Base-by-base conservation (phyloP, 495 filamentous ascomycete genomes). In the Penicilliopsis zonata region DNA sequence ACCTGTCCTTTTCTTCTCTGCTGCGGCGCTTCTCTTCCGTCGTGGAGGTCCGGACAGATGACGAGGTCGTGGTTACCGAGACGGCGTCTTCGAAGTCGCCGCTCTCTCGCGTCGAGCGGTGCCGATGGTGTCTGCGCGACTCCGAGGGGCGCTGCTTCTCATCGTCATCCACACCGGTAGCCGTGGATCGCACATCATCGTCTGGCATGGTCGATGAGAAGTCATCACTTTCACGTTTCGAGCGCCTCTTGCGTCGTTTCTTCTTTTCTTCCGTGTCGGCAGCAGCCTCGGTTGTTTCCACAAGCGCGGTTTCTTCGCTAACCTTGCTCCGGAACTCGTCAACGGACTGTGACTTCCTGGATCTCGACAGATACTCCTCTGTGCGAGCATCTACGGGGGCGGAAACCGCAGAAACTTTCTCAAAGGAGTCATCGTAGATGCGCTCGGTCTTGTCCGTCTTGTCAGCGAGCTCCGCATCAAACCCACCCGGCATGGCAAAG, bases 401-500 rank as follows among this genome's bases (percentile, higher is more conserved):
- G n/a, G n/a, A n/a, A n/a, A n/a, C n/a, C n/a, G n/a, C n/a, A n/a
- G n/a, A n/a, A n/a, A n/a, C n/a, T n/a, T n/a, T n/a, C n/a, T n/a
- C 10, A 18, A 31, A 39, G 21, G 40, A 32, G 13, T 38, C 22
- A 13, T 29, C 29, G n/a, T 27, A 13, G n/a, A n/a, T n/a, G n/a
- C n/a, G 14, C 25, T 27, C 14, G 8, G n/a, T 20, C 24, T 41
- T 36, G n/a, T 25, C 15, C 29, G 37, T 40, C 5, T 33, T 17
- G 18, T 22, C 12, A 39, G 40, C 19, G 14, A 48, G 46, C 15
- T 35, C 50, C 3, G 40, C 36, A 6, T 57, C 52, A 30, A 67
- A 67, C 9, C 47, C 54, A 33, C 59, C 63, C 12, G 62, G 62
- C 59, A 64, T 61, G 13, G 47, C 49, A 32, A 53, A 48, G 13